Evolutionary conservation across 345 rosid species (phyloP), one percentile per base, ranked within the genome.

Genomic region (Camelina neglecta): DNA sequence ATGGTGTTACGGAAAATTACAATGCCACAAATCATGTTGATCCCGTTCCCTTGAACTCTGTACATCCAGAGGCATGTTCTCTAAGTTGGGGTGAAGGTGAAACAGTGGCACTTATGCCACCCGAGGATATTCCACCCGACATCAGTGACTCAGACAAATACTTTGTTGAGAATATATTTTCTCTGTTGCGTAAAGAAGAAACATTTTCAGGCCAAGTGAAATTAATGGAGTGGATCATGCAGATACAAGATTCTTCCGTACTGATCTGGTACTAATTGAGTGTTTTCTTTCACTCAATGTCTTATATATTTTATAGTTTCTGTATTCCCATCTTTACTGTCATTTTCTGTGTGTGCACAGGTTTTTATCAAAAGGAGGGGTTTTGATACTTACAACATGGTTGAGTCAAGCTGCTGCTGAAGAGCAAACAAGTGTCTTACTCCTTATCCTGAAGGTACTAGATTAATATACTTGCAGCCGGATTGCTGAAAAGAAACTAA

Each of bases 321-420:
- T 29, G n/a, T 73, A 38, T 65, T 23, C 20, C 26, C 10, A 18
- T 51, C 16, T 33, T 47, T 53, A 54, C 63, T 29, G 33, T 53
- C 59, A 8, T 38, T 85, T 74, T 60, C 59, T 60, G 23, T 65
- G 45, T 47, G 57, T 72, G 78, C 79, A 26, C 81, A 96, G 99
- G 97, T 93, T 96, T 84, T 80, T 96, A 77, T 79, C 80, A 65
- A 86, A 86, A 86, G 98, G 98, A 41, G 98, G 98, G 58, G 89
- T 88, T 71, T 89, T 96, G 90, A 91, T 93, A 70, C 77, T 96
- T 78, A 96, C 94, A 45, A 89, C 98, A 50, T 96, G 98, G 97
- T 78, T 96, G 84, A 88, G 88, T 84, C 87, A 86, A 87, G 98
- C 96, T 36, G 89, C 92, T 62, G 57, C 36, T 68, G 98, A 96